These are phyloP conservation scores for Spongiforma sp. DNA, from an alignment of 1,284 basidiomycete species.

Conservation along the genomic window DNA sequence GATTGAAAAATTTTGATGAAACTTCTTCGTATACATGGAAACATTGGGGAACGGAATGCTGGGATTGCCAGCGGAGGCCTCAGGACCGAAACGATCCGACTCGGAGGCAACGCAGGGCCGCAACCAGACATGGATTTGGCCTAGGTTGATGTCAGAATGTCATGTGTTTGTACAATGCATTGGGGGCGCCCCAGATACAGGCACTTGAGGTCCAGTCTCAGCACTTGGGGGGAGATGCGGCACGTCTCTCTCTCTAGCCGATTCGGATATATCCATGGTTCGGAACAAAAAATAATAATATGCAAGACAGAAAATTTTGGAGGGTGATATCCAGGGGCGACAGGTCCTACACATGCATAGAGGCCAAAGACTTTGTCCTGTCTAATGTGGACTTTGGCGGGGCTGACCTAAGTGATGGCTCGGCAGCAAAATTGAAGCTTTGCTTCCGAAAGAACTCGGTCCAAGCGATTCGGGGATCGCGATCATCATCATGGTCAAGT, in stretches of 20 bases:
- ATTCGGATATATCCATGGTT: constrained; percentile 4
- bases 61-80: constrained; percentile 13
- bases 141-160: constrained; percentile 5
- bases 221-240: no score
- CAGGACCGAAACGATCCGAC: constrained; percentile 11
- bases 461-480: constrained; percentile 38
- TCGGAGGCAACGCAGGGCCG: not conserved
- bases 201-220: constrained; percentile 31
- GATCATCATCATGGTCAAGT: constrained; percentile 30
- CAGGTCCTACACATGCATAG: not conserved
- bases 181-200: constrained; percentile 9
- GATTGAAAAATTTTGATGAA: constrained; percentile 26
- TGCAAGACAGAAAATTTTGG: not conserved
- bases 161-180: constrained; percentile 1
- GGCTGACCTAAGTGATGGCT: constrained; percentile 16
- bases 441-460: constrained; percentile 17
- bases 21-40: constrained; percentile 24
- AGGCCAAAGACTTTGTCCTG: constrained; percentile 5
- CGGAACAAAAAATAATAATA: not conserved
- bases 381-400: constrained; percentile 1
- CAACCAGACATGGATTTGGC: constrained; percentile 8
- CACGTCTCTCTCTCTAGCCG: no score
- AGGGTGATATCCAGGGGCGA: not conserved
- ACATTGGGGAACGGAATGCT: constrained; percentile 12
- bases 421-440: constrained; percentile 33